These are phyloP conservation scores for Ophiostoma pallidulum DNA, from an alignment of 2,329 filamentous ascomycete species.

Conservation along the genomic window DNA sequence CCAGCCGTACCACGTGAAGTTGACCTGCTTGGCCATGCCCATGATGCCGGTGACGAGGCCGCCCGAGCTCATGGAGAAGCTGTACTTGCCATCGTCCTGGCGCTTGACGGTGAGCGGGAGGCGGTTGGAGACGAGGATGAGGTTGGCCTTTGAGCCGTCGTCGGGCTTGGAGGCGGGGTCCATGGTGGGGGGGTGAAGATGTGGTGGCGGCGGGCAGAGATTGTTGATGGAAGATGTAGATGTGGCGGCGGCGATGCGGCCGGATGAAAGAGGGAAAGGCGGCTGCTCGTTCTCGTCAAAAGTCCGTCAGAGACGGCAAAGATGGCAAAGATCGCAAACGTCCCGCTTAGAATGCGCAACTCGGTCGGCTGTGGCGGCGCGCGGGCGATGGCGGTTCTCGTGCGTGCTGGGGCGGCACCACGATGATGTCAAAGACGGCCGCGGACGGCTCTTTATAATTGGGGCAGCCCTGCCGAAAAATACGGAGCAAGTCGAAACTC, in stretches of 20 bases:
- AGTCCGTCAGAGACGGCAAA: neutral
- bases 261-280: no score
- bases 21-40: conserved; percentile 82
- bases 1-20: conserved; percentile 98
- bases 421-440: neutral
- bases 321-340: no score
- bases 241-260: neutral
- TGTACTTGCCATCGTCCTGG: conserved; percentile 81
- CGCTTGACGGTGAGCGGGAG: conserved; percentile 95
- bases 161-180: conserved; percentile 8
- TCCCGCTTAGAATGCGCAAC: no score
- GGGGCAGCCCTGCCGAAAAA: neutral
- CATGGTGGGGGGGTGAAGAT: neutral
- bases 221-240: neutral
- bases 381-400: neutral
- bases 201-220: neutral
- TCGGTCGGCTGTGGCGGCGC: neutral
- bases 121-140: conserved; percentile 74
- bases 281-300: neutral
- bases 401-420: neutral
- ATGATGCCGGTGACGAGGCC: conserved; percentile 90
- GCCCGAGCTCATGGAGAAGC: conserved; percentile 93
- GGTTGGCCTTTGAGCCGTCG: conserved; percentile 15
- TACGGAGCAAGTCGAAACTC: no score
- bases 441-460: conserved; percentile 10